phyloP scores from a whole-genome alignment of 192 early-diverging fungal species.

The Coemansia aciculifera region DNA sequence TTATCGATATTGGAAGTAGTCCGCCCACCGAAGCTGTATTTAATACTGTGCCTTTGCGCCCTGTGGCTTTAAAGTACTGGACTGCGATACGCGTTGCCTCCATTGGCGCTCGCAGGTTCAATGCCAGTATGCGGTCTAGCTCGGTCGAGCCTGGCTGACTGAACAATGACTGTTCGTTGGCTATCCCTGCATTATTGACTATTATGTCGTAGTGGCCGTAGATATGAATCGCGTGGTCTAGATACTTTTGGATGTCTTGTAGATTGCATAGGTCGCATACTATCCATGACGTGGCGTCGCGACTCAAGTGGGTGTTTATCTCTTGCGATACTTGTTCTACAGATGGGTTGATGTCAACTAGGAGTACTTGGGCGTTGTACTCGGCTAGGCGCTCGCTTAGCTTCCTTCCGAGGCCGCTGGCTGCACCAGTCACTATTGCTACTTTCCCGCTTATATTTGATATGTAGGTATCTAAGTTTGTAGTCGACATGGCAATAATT shows the following conservation, averaged over 20 bases:
- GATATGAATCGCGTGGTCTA: slow-evolving; percentile 48
- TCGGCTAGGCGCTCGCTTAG: slow-evolving; percentile 24
- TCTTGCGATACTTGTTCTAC: slow-evolving; percentile 19
- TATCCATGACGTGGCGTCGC: slow-evolving; percentile 22
- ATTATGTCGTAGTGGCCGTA: slow-evolving; percentile 63
- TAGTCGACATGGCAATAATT: background rate
- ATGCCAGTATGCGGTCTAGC: slow-evolving; percentile 61
- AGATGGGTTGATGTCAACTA: slow-evolving; percentile 29
- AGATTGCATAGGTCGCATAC: slow-evolving; percentile 54
- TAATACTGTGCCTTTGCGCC: slow-evolving; percentile 61
- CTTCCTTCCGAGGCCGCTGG: slow-evolving; percentile 41
- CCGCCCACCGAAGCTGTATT: slow-evolving; percentile 79
- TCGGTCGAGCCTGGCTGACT: slow-evolving; percentile 55
- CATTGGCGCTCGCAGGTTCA: slow-evolving; percentile 77
- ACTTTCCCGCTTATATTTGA: slow-evolving; percentile 27
- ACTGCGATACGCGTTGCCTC: slow-evolving; percentile 72
- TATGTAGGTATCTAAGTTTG: slow-evolving; percentile 24
- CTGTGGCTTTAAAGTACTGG: slow-evolving; percentile 55
- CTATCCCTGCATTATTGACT: slow-evolving; percentile 66
- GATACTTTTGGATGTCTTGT: slow-evolving; percentile 25
- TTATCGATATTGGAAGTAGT: slow-evolving; percentile 52
- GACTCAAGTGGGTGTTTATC: slow-evolving; percentile 14
- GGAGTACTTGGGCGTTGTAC: slow-evolving; percentile 23
- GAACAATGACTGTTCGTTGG: slow-evolving; percentile 53
- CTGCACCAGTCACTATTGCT: slow-evolving; percentile 46